Evolutionary conservation across 192 early-diverging fungal genomes (phyloP), one percentile per base, ranked within the genome.

Genomic region (Coemansia sp.): DNA sequence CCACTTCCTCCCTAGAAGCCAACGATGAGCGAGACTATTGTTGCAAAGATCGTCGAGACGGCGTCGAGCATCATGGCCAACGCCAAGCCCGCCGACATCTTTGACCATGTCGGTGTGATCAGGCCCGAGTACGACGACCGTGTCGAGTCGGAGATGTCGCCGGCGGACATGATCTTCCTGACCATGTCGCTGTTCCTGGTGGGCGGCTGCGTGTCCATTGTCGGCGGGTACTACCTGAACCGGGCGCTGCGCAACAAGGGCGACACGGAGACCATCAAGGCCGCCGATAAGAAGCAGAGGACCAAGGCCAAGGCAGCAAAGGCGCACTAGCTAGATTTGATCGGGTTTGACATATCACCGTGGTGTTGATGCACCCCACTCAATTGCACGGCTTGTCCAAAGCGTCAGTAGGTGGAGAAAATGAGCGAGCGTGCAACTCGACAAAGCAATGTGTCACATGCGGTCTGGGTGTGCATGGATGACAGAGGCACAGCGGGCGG

Each of bases 111-210:
- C 52, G 68, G 68, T 7, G 56, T 72, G 29, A 72, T 72, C 54
- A 72, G 38, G 44, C 60, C 68, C 11, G 68, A 64, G 52, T 59
- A 46, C 34, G 68, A 72, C 44, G 61, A 72, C 53, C 68, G 68
- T 21, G 33, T 61, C n/a, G 43, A 72, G 28, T 64, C 68, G 12
- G 68, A 72, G 49, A 72, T 72, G 68, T 72, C 68, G 23, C 68
- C 68, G 9, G 68, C 68, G 2, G 68, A 72, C 14, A 72, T 72
- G 68, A 60, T 64, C 43, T 72, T 72, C 35, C 33, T 72, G 53
- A 72, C 68, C 4, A 72, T 72, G 46, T 72, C 68, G 47, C 46
- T 72, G 43, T 72, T 72, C 53, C 61, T 72, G 38, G 68, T 72
- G 9, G 68, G 68, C 32, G 68, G 68, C 11, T 72, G 68, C 27